phyloP scores from a whole-genome alignment of 2,329 filamentous ascomycete species.

The Fusarium sp. region DNA sequence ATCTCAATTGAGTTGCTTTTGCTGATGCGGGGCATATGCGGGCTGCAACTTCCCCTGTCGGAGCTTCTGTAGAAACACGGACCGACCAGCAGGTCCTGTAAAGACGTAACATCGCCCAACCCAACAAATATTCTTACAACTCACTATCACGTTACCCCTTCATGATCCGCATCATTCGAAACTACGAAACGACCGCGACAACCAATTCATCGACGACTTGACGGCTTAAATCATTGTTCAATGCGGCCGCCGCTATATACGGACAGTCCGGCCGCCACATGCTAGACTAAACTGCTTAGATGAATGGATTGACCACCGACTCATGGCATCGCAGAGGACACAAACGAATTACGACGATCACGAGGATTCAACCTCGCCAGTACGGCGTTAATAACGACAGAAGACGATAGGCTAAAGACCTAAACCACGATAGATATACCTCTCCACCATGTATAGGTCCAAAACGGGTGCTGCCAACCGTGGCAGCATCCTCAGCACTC shows the following conservation, averaged over 20 bases:
- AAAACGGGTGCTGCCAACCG: conserved; percentile 58
- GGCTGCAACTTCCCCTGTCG: conserved; percentile 22
- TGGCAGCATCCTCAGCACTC: conserved; percentile 77
- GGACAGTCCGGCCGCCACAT: conserved; percentile 41
- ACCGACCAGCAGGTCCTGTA: conserved; percentile 30
- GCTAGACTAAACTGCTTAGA: conserved; percentile 34
- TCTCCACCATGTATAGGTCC: conserved; percentile 60
- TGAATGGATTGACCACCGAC: conserved; percentile 35
- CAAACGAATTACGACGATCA: conserved; percentile 26
- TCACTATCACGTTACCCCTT: conserved; percentile 1
- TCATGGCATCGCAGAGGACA: conserved; percentile 31
- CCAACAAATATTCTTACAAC: conserved; percentile 25
- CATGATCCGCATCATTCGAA: not conserved
- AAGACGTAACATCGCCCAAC: conserved; percentile 28
- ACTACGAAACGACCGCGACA: not conserved
- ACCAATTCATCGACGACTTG: not conserved
- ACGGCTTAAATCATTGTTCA: conserved; percentile 12
- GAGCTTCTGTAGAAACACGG: conserved; percentile 26
- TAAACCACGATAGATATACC: conserved; percentile 17
- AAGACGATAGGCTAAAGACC: conserved; percentile 1
- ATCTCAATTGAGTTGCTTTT: not conserved
- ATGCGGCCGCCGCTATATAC: conserved; percentile 36
- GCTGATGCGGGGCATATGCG: conserved; percentile 34
- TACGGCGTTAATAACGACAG: not conserved
- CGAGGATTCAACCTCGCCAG: conserved; percentile 5